Percentiles rank a stretch among this genome's conserved stretches.
Evolutionary conservation across 208 protist genomes (phyloP).

Genomic region (Pavlovales sp.): DNA sequence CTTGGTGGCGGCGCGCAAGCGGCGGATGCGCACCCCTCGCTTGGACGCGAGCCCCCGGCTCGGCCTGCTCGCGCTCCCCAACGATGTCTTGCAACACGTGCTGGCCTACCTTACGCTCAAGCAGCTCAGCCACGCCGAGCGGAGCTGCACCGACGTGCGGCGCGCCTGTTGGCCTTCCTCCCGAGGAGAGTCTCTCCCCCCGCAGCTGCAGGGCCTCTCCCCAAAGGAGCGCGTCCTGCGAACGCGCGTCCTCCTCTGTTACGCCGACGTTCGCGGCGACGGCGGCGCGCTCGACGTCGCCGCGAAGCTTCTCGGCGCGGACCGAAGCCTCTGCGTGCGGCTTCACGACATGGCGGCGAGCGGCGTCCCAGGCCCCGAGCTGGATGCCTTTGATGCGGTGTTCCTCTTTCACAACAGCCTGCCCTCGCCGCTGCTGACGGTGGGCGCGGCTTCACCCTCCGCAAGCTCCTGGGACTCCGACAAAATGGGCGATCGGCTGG

Average conservation of each 20-base stretch:
- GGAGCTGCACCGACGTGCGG: neutral
- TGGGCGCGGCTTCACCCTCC: too few species aligned
- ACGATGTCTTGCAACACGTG: neutral
- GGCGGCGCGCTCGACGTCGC: neutral
- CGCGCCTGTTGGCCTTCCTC: neutral
- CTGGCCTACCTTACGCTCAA: neutral
- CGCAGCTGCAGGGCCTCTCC: neutral
- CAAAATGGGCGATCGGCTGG: neutral
- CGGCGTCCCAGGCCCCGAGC: neutral
- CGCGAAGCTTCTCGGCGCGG: neutral
- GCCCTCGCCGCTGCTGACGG: too few species aligned
- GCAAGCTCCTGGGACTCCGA: too few species aligned
- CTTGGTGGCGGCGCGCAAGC: too few species aligned
- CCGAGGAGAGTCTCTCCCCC: too few species aligned
- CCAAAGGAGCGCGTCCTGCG: neutral
- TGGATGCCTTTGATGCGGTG: neutral
- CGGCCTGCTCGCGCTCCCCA: neutral
- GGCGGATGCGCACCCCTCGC: too few species aligned
- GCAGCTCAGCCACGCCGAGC: neutral
- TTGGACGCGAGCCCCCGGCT: too few species aligned
- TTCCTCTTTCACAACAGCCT: neutral
- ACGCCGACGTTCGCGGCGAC: neutral
- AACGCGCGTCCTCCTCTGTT: neutral
- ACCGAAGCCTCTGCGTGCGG: neutral
- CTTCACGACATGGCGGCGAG: neutral